These are phyloP conservation scores for Tetrahymena borealis DNA, from an alignment of 73 alveolate species.

Conservation along the genomic window DNA sequence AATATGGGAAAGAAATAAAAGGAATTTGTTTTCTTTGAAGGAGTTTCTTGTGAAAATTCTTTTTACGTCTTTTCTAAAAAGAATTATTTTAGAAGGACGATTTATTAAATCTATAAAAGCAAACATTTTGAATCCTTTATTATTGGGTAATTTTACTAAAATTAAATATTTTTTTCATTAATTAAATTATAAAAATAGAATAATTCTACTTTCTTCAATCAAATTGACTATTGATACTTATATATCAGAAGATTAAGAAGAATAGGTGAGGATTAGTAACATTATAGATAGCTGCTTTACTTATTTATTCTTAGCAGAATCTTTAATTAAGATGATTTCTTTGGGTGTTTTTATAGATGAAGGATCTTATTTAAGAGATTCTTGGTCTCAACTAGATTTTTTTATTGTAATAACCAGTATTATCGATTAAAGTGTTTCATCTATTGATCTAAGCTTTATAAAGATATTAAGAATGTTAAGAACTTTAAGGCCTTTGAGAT, in stretches of 20 bases:
- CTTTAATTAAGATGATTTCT: slow-evolving; percentile 72
- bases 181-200: slow-evolving; percentile 63
- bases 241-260: slow-evolving; percentile 4
- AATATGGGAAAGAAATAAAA: no score
- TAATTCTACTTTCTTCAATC: slow-evolving; percentile 66
- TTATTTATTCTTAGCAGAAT: slow-evolving; percentile 70
- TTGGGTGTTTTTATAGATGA: slow-evolving; percentile 81
- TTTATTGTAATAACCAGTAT: slow-evolving; percentile 81
- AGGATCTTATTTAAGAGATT: slow-evolving; percentile 80
- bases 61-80: slow-evolving; percentile 1
- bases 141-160: slow-evolving; percentile 64
- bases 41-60: slow-evolving; percentile 11
- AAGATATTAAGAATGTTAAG: slow-evolving; percentile 81
- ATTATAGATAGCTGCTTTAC: slow-evolving; percentile 70
- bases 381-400: slow-evolving; percentile 92
- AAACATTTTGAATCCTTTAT: slow-evolving; percentile 45
- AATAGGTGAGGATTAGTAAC: not conserved
- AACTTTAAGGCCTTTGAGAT: slow-evolving; percentile 82
- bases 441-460: slow-evolving; percentile 58
- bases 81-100: not conserved
- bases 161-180: slow-evolving; percentile 57
- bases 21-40: slow-evolving; percentile 20
- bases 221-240: slow-evolving; percentile 87
- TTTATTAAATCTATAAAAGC: slow-evolving; percentile 11
- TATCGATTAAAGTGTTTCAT: slow-evolving; percentile 68